These are phyloP conservation scores for Byssothecium circinans DNA, from an alignment of 2,329 filamentous ascomycete species.

Conservation along the genomic window DNA sequence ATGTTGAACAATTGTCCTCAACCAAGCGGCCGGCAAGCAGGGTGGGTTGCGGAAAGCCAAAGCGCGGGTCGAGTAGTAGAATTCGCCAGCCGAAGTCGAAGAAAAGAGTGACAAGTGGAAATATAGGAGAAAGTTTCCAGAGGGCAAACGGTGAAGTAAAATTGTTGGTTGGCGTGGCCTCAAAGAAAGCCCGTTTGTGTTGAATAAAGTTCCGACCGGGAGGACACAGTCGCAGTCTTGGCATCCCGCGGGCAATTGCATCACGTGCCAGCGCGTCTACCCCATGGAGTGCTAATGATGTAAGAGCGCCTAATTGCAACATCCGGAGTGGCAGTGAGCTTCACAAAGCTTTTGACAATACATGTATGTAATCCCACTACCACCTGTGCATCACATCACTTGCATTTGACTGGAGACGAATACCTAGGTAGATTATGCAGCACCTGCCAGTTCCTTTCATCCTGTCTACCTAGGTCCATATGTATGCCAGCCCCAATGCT, in stretches of 20 bases:
- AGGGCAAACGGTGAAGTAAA: conserved; percentile 17
- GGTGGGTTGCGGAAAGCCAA: background rate
- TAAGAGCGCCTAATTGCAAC: too few relatives aligned
- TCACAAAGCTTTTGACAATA: too few relatives aligned
- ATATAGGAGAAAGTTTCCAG: conserved; percentile 19
- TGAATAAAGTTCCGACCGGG: conserved; percentile 19
- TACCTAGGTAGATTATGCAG: too few relatives aligned
- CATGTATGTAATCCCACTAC: too few relatives aligned
- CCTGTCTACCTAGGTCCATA: background rate
- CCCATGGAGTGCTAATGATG: too few relatives aligned
- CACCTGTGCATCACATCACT: too few relatives aligned
- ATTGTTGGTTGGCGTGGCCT: conserved; percentile 23
- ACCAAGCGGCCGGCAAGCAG: conserved; percentile 16
- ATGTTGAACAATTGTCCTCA: conserved; percentile 31
- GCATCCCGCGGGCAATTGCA: background rate
- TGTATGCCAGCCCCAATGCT: background rate
- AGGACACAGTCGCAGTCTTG: conserved; percentile 20
- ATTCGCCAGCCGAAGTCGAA: background rate
- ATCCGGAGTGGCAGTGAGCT: too few relatives aligned
- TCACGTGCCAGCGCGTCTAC: conserved; percentile 14
- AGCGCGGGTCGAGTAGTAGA: conserved; percentile 2
- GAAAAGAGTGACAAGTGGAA: conserved; percentile 20
- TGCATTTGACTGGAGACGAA: too few relatives aligned
- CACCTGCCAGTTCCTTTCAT: background rate
- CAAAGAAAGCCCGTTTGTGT: conserved; percentile 33